Evolutionary conservation across 495 filamentous ascomycete species (phyloP), one percentile per base, ranked within the genome.

Genomic region (Aspergillus olivimuriae): DNA sequence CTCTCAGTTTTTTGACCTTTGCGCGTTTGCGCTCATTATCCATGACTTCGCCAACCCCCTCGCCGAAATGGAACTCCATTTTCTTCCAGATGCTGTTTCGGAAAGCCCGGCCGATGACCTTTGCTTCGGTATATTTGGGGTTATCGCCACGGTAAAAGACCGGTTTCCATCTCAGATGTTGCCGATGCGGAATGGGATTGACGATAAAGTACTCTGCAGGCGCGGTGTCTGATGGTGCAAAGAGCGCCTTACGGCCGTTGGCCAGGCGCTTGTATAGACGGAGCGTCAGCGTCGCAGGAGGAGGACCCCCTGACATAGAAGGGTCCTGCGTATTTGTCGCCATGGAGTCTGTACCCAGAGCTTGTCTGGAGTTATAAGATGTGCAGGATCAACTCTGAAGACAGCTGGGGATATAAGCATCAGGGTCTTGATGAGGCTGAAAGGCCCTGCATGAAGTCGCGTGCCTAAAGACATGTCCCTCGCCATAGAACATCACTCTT

Each of bases 81-180:
- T 32, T 32, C 3, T 40, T 26, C 46, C 46, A 48, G 33, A 34
- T 36, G 3, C 14, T 34, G 7, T 34, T 37, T n/a, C 40, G 46
- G 7, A 23, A 24, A 0, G 46, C 46, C 2, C 39, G 40, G 1
- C 33, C 46, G n/a, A 48, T 48, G 15, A 40, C 45, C 3, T 2
- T 38, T 11, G 46, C 24, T 3, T 14, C 23, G 15, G 39, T 43
- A 14, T 48, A 43, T 16, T 48, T 48, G 15, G 39, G 46, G 34
- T 48, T 48, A 20, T 48, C 46, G 16, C 46, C 46, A 9, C 46
- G 46, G 26, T 48, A 43, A 23, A 48, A 43, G 3, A 43, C 12
- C 17, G 46, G 46, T 14, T 43, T 43, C 46, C 46, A 48, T 2
- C 1, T 11, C 18, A 11, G 8, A 34, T 31, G 15, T 19, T 48